Base-by-base conservation (phyloP, 495 filamentous ascomycete species). In the Daldinia grandis region DNA sequence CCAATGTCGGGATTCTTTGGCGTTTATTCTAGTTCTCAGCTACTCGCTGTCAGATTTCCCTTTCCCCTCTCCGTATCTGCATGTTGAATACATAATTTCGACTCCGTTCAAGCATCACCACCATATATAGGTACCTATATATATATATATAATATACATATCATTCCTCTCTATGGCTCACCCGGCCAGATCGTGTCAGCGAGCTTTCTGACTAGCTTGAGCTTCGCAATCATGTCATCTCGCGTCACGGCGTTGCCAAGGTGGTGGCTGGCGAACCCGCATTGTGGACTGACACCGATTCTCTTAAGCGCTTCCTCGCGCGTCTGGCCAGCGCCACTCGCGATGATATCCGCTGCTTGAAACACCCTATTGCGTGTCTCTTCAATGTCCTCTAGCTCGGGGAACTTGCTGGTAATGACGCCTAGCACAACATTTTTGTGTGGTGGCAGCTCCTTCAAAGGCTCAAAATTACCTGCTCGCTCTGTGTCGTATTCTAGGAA, bases 401-500 rank as follows among this genome's bases (percentile, higher is more conserved):
- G 84, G 78, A 90, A 90, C 76, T 92, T 91, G 77, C 81, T 85
- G 8, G 89, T 90, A 35, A 92, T 85, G 28, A 91, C 85, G 21
- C 90, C 89, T 5, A 92, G 78, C 24, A 92, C 87, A 28, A 91
- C 87, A 68, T 88, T 90, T 82, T 91, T 92, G 79, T 89, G 77
- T 21, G 80, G 77, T 35, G 90, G 90, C 5, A 92, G 78, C 62
- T 86, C 76, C 79, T 86, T 87, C 35, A 92, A 82, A 25, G 90
- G 89, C 80, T 90, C 88, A 71, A 92, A 92, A 28, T 86, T 87
- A 31, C 90, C 90, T 33, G 87, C 84, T 27, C 90, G 84, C 24
- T 83, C 81, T 28, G 88, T 91, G 78, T 92, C 90, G 76, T 91
- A 92, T 74, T 92, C 90, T 3, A 92, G 84, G 78, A 90, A 91